Percentiles rank a stretch among this genome's conserved stretches.
Evolutionary conservation across 306 rosid species (phyloP).

Genomic region (Dryas drummondii): DNA sequence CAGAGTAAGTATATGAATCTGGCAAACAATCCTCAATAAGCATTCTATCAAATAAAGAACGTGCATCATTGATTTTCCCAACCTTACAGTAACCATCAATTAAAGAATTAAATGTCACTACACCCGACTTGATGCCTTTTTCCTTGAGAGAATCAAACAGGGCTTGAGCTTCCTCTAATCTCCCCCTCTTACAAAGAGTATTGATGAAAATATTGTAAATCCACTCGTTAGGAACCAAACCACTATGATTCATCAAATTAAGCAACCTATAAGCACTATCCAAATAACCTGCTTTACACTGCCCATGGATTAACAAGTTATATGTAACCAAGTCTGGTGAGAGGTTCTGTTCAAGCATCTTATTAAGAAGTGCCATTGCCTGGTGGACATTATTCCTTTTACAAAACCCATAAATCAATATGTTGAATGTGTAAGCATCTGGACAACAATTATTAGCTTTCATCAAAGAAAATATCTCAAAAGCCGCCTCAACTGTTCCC

Average conservation of each 20-base stretch:
- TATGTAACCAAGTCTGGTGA: conserved; percentile 53
- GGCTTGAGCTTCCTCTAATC: too few relatives aligned
- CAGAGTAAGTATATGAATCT: conserved; percentile 55
- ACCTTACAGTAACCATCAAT: conserved; percentile 70
- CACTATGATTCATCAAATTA: conserved; percentile 61
- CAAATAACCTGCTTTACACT: conserved; percentile 55
- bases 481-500: background rate
- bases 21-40: conserved; percentile 56
- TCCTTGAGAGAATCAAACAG: too few relatives aligned
- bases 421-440: conserved; percentile 61
- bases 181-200: too few relatives aligned
- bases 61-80: conserved; percentile 57
- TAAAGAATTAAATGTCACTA: too few relatives aligned
- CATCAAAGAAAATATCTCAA: conserved; percentile 42
- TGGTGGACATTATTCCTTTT: conserved; percentile 54
- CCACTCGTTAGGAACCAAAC: conserved; percentile 57
- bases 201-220: conserved; percentile 39
- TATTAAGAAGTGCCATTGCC: conserved; percentile 62
- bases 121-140: too few relatives aligned
- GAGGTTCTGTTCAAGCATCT: conserved; percentile 55
- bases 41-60: conserved; percentile 51
- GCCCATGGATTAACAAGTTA: conserved; percentile 62
- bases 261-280: conserved; percentile 58
- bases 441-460: conserved; percentile 52
- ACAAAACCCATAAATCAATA: conserved; percentile 63